Evolutionary conservation across 257 asterid species (phyloP).

Genomic region (Ocimum tenuiflorum): DNA sequence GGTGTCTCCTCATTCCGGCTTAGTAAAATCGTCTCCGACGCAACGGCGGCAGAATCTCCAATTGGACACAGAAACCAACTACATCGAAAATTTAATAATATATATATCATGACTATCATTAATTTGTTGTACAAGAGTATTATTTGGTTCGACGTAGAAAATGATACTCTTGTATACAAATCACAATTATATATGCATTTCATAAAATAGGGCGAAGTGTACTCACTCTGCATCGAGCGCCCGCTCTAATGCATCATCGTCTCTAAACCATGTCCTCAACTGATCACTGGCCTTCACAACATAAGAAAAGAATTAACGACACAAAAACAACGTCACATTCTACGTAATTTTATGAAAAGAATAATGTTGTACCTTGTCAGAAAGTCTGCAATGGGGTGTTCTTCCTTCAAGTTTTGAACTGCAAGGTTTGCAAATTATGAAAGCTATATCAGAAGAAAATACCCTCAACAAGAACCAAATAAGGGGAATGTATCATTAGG

Average conservation of each 20-base stretch:
- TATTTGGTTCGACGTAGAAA: no score
- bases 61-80: slow-evolving; percentile 69
- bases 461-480: not conserved
- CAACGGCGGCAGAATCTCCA: slow-evolving; percentile 43
- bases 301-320: no score
- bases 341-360: not conserved
- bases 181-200: no score
- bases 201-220: not conserved
- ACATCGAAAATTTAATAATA: not conserved
- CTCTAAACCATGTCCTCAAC: slow-evolving; percentile 60
- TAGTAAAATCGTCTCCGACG: slow-evolving; percentile 51
- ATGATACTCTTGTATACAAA: no score
- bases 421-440: slow-evolving; percentile 19
- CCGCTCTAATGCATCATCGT: slow-evolving; percentile 82
- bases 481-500: no score
- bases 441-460: not conserved
- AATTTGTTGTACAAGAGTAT: no score
- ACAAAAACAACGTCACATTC: not conserved
- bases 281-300: slow-evolving; percentile 60
- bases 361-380: slow-evolving; percentile 64
- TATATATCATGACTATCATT: no score
- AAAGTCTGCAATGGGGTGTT: slow-evolving; percentile 58
- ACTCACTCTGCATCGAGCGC: slow-evolving; percentile 81
- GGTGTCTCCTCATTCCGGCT: slow-evolving; percentile 61
- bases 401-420: slow-evolving; percentile 91